Base-by-base conservation (phyloP, 2,329 filamentous ascomycete genomes). In the Mollisiaceae sp. region DNA sequence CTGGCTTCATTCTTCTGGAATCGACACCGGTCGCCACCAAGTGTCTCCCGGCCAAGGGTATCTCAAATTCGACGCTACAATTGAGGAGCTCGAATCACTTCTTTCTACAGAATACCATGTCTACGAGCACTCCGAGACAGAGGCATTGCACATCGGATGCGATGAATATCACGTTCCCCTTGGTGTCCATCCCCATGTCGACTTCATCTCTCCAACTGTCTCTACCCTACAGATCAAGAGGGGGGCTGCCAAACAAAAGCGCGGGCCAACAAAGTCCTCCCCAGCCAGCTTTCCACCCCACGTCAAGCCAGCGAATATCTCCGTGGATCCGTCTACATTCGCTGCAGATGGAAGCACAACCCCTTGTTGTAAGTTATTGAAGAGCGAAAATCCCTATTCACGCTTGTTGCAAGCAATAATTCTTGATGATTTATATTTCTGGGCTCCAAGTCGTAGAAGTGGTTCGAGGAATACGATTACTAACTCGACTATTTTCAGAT, bases 131-230 rank as follows among this genome's bases (percentile, higher is more conserved):
- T 79, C 80, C 8, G 12, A 18, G n/a, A 75, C 83, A 36, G 84
- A 82, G 60, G 77, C 59, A 54, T 22, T 39, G 24, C 54, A 66
- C 41, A 60, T 64, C 14, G 65, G 52, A 24, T 65, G 58, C 47
- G 74, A 76, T 20, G 74, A 77, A 69, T 84, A 85, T 72, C 82
- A 83, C 63, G 75, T 86, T 9, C 84, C 84, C 0, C 76, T 78
- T 39, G 71, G 79, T 39, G 67, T 86, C 14, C 77, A 78, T 54
- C 66, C 76, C 4, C 82, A 86, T 64, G 77, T 86, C 60, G 84
- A 86, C 74, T 86, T 85, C 73, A 81, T 86, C 54, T 85, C 81
- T 0, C 84, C 84, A 45, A 45, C 43, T 20, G 43, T 45, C 11
- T 45, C 43, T 45, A 45, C 43, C 43, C 11, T 45, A 3, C 43